phyloP scores from a whole-genome alignment of 768 basidiomycete species.

The Mycena belliarum region DNA sequence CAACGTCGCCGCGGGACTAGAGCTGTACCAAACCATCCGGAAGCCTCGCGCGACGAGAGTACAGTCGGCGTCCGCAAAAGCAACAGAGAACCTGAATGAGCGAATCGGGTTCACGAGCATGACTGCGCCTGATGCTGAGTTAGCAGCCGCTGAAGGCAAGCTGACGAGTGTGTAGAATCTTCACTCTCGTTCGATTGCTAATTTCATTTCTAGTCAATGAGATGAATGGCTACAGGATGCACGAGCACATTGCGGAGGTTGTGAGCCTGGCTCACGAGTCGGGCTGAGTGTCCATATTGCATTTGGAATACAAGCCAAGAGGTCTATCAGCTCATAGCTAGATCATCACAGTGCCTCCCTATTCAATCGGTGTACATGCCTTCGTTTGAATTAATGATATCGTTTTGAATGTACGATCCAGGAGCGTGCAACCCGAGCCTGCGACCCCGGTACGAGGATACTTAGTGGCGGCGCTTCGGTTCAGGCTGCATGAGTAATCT shows the following conservation, averaged over 20 bases:
- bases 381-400: too few species aligned
- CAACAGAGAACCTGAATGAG: slow-evolving; percentile 34
- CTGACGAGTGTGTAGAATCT: slow-evolving; percentile 27
- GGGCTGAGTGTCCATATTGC: background rate
- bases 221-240: slow-evolving; percentile 36
- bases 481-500: too few species aligned
- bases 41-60: slow-evolving; percentile 34
- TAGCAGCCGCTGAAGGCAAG: slow-evolving; percentile 29
- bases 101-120: slow-evolving; percentile 34
- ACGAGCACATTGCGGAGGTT: slow-evolving; percentile 23
- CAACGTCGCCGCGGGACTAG: slow-evolving; percentile 27
- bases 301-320: too few species aligned
- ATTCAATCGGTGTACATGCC: too few species aligned
- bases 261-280: background rate
- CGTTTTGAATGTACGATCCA: too few species aligned
- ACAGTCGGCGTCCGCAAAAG: slow-evolving; percentile 29
- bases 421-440: too few species aligned
- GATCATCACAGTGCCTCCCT: too few species aligned
- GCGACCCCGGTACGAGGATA: too few species aligned
- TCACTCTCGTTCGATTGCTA: background rate
- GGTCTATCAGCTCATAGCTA: too few species aligned
- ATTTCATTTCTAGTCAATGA: slow-evolving; percentile 27
- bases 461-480: too few species aligned
- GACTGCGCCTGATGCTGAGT: slow-evolving; percentile 28
- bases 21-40: slow-evolving; percentile 31